Evolutionary conservation across 352 stramenopile genomes (phyloP).

Genomic region (Pythium phragmiticola): DNA sequence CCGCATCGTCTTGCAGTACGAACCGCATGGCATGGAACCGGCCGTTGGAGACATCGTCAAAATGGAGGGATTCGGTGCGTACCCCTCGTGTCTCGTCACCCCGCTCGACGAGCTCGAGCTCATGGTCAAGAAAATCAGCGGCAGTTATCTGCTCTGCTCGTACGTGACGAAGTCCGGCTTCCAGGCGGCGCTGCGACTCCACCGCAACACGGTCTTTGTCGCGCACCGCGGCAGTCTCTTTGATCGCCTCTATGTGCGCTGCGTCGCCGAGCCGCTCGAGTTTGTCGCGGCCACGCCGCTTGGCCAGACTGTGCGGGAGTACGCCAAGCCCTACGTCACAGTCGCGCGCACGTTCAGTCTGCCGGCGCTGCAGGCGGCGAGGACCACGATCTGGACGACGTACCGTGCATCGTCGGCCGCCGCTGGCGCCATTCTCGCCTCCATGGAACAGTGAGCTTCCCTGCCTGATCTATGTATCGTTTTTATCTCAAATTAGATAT

Average conservation of each 20-base stretch:
- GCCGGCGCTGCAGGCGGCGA: slow-evolving; percentile 61
- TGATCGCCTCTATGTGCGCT: slow-evolving; percentile 68
- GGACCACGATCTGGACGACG: slow-evolving; percentile 68
- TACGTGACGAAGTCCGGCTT: slow-evolving; percentile 72
- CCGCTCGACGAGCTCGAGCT: slow-evolving; percentile 73
- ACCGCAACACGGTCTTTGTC: slow-evolving; percentile 82
- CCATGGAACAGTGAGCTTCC: slow-evolving; percentile 39
- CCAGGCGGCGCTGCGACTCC: slow-evolving; percentile 54
- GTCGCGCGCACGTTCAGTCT: slow-evolving; percentile 69
- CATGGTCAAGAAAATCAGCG: slow-evolving; percentile 79
- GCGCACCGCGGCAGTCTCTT: slow-evolving; percentile 65
- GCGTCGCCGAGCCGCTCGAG: slow-evolving; percentile 67
- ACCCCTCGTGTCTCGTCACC: slow-evolving; percentile 62
- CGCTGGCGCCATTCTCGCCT: slow-evolving; percentile 52
- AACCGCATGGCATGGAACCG: slow-evolving; percentile 77
- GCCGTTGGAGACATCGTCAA: slow-evolving; percentile 70
- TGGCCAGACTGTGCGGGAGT: slow-evolving; percentile 49
- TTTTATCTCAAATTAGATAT: slow-evolving; percentile 9
- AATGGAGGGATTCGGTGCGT: slow-evolving; percentile 73
- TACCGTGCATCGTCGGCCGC: slow-evolving; percentile 68
- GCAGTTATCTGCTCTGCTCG: slow-evolving; percentile 71
- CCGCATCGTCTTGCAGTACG: slow-evolving; percentile 75
- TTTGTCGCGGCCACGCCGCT: slow-evolving; percentile 69
- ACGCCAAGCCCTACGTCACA: slow-evolving; percentile 63
- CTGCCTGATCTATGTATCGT: background rate